Conservation (phyloP, 129 eudicot genomes). For the sunflower (Helianthus annuus) region DNA sequence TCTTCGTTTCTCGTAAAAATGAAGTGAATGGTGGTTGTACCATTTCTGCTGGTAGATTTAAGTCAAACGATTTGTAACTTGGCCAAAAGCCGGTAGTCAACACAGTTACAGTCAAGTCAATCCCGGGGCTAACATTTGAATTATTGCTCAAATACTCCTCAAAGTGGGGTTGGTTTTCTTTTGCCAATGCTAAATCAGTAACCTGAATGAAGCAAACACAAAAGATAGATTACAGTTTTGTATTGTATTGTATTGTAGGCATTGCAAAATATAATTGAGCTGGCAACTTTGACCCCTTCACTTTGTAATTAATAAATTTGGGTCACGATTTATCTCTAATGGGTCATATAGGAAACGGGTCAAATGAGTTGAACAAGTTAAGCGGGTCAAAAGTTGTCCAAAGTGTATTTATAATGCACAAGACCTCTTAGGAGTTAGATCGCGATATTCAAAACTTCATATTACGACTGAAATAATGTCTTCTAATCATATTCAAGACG, state of each 20-base stretch:
- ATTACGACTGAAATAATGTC: no score
- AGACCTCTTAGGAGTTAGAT: neutral
- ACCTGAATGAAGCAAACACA: slow-evolving; percentile 57
- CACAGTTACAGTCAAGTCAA: slow-evolving; percentile 84
- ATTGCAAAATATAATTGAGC: neutral
- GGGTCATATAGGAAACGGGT: neutral
- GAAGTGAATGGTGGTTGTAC: slow-evolving; percentile 32
- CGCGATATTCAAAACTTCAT: no score
- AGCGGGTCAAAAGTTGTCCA: neutral
- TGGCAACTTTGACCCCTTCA: neutral
- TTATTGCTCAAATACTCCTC: slow-evolving; percentile 67
- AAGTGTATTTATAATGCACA: neutral
- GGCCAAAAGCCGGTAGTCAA: slow-evolving; percentile 93
- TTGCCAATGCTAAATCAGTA: slow-evolving; percentile 81
- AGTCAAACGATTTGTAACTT: slow-evolving; percentile 83
- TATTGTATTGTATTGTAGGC: neutral
- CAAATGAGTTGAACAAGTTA: neutral
- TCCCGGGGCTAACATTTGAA: slow-evolving; percentile 58
- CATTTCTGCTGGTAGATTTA: slow-evolving; percentile 87
- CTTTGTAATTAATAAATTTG: neutral
- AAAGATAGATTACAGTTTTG: neutral
- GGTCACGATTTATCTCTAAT: neutral
- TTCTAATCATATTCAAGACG: neutral
- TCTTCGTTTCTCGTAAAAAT: neutral
- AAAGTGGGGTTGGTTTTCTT: slow-evolving; percentile 77